Conservation (phyloP, 2,329 filamentous ascomycete species). For the Colletotrichum simmondsii region DNA sequence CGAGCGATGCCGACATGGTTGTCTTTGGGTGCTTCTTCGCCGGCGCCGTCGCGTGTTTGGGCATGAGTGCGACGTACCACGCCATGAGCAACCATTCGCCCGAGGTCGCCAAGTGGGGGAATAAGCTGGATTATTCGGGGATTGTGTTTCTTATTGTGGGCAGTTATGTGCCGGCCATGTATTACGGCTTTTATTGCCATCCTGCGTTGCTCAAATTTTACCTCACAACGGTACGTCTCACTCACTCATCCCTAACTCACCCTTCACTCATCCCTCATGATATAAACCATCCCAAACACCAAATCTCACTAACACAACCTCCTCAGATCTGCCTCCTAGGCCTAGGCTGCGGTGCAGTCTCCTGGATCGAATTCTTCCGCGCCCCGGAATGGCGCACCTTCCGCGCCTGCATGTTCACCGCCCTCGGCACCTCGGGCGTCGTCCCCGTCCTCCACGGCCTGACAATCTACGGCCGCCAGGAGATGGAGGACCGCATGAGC, state of each 20-base stretch:
- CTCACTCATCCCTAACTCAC: constrained; percentile 39
- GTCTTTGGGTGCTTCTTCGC: constrained; percentile 84
- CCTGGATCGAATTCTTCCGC: constrained; percentile 84
- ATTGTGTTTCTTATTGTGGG: constrained; percentile 94
- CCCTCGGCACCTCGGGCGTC: constrained; percentile 84
- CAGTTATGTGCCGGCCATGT: constrained; percentile 88
- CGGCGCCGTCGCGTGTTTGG: constrained; percentile 78
- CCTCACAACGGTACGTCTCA: constrained; percentile 73
- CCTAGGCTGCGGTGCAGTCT: constrained; percentile 79
- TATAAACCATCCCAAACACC: neutral
- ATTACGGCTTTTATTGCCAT: constrained; percentile 85
- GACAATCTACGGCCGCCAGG: constrained; percentile 71
- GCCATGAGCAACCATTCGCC: constrained; percentile 86
- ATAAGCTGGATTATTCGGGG: constrained; percentile 93
- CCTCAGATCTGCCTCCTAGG: constrained; percentile 81
- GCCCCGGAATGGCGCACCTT: constrained; percentile 87
- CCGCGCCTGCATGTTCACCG: constrained; percentile 88
- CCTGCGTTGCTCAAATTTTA: constrained; percentile 75
- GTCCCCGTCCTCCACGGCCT: constrained; percentile 86
- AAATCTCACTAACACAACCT: constrained; percentile 34
- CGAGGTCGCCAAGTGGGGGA: constrained; percentile 82
- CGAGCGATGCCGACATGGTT: constrained; percentile 71
- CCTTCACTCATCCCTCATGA: constrained; percentile 28
- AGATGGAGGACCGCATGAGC: constrained; percentile 79
- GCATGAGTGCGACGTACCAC: constrained; percentile 88